Conservation (phyloP, 106 monocot genomes). For the Hemerocallis citrina region DNA sequence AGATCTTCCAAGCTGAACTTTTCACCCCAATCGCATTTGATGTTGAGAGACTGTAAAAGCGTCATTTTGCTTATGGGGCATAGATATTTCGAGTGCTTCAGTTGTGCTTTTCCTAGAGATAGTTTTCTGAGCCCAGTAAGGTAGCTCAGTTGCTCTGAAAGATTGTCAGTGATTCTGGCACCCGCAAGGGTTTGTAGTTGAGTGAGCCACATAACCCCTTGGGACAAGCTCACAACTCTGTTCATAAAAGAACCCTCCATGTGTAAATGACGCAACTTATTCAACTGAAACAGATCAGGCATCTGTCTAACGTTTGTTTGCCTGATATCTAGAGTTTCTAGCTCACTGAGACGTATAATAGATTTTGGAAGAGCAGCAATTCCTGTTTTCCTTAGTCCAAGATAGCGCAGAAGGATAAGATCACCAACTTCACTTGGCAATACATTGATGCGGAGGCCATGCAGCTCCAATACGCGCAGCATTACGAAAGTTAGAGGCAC, state of each 20-base stretch:
- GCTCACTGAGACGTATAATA: conserved; percentile 9
- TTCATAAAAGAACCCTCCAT: not conserved
- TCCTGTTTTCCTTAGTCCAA: conserved; percentile 26
- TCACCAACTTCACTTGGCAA: not conserved
- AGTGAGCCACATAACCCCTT: not conserved
- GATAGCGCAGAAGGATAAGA: conserved; percentile 18
- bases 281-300: not conserved
- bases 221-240: not conserved
- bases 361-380: conserved; percentile 8
- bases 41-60: not conserved
- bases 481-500: not conserved
- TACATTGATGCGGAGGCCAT: not conserved
- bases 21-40: not conserved
- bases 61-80: not conserved
- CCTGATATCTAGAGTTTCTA: conserved; percentile 21
- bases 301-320: not conserved
- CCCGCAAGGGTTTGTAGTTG: not conserved
- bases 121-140: not conserved
- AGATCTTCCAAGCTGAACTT: not conserved
- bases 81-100: not conserved
- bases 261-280: not conserved
- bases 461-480: conserved; percentile 25
- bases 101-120: not conserved
- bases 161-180: not conserved
- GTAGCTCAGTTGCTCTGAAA: not conserved